A percentile compares a stretch with the other conserved stretches of the same genome.
Evolutionary conservation across 73 alveolate species (phyloP).

Genomic region (Uronychia setigera): DNA sequence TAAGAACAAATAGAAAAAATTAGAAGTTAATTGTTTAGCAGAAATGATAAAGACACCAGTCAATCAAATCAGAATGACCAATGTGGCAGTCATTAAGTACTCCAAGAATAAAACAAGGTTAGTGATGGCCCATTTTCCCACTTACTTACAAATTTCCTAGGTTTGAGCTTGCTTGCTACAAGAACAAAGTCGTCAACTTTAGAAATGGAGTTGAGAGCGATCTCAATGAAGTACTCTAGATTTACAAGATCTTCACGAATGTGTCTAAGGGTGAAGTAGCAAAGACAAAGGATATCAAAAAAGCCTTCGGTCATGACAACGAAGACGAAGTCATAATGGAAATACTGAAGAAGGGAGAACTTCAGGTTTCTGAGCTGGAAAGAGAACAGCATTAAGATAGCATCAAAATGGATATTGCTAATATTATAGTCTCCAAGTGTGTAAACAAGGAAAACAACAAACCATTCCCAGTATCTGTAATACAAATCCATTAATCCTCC

Average conservation of each 20-base stretch:
- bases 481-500: not conserved
- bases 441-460: conserved; percentile 75
- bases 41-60: conserved; percentile 73
- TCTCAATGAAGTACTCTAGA: conserved; percentile 94
- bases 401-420: conserved; percentile 80
- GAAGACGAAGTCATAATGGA: conserved; percentile 83
- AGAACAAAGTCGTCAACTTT: conserved; percentile 94
- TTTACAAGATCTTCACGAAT: conserved; percentile 88
- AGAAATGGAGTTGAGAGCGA: conserved; percentile 93
- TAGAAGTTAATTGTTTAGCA: no score
- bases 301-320: conserved; percentile 81
- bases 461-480: conserved; percentile 68
- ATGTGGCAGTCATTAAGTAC: conserved; percentile 83
- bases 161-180: conserved; percentile 97
- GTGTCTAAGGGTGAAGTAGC: conserved; percentile 98
- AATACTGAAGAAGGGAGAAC: conserved; percentile 95
- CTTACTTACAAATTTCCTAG: no score
- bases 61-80: conserved; percentile 80
- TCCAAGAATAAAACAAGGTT: conserved; percentile 67
- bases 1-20: no score
- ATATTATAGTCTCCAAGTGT: conserved; percentile 77
- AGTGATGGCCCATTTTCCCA: not conserved
- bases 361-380: conserved; percentile 87
- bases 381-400: conserved; percentile 76
- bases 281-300: conserved; percentile 81